Evolutionary conservation across 2,329 filamentous ascomycete genomes (phyloP).

Genomic region (Zalaria obscura): DNA sequence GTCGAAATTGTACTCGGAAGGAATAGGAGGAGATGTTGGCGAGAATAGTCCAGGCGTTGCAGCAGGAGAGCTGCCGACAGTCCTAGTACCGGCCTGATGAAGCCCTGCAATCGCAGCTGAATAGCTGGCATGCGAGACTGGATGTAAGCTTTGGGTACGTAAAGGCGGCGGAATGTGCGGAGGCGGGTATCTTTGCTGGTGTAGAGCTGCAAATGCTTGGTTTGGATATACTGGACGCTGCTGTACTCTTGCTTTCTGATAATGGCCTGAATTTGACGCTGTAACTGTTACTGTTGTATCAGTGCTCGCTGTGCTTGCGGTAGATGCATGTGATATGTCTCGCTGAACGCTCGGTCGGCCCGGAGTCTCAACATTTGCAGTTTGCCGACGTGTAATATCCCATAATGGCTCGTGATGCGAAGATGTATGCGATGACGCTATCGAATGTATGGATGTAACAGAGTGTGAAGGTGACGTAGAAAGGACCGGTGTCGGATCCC

Average conservation of each 20-base stretch:
- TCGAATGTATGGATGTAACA: background rate
- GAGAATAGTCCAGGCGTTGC: constrained; percentile 34
- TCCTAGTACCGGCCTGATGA: constrained; percentile 23
- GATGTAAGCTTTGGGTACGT: constrained; percentile 27
- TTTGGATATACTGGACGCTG: constrained; percentile 29
- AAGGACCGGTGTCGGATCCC: background rate
- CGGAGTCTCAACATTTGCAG: constrained; percentile 4
- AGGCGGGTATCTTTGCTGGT: constrained; percentile 29
- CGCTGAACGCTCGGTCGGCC: constrained; percentile 22
- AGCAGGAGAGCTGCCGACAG: constrained; percentile 31
- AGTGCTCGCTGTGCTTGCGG: constrained; percentile 24
- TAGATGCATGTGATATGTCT: constrained; percentile 27
- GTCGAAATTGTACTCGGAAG: constrained; percentile 12
- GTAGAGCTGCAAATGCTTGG: constrained; percentile 35
- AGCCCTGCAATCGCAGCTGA: constrained; percentile 27
- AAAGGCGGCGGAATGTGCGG: constrained; percentile 21
- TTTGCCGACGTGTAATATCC: constrained; percentile 2
- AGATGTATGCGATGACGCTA: constrained; percentile 2
- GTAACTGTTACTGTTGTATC: constrained; percentile 20
- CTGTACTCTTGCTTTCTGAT: constrained; percentile 11
- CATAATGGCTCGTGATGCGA: constrained; percentile 1
- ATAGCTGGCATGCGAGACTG: constrained; percentile 25
- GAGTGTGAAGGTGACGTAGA: background rate
- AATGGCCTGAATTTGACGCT: constrained; percentile 12
- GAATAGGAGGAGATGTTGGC: constrained; percentile 11